Percentiles rank a stretch among this genome's conserved stretches.
phyloP scores from a whole-genome alignment of 345 rosid genomes.

The Barbarea vulgaris region DNA sequence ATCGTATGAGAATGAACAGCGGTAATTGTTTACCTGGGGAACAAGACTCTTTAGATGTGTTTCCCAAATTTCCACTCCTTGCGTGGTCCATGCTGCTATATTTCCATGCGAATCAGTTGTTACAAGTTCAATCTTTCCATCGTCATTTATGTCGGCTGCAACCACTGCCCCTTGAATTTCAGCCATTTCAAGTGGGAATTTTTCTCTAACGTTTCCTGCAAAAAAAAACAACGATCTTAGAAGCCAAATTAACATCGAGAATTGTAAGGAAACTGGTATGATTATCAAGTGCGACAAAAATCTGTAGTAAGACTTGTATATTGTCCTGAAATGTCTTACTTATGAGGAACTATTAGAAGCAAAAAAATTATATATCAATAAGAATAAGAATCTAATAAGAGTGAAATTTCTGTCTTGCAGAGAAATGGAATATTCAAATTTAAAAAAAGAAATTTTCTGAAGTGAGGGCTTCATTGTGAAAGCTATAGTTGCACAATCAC shows the following conservation, averaged over 20 bases:
- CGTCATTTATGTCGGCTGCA: constrained; percentile 99
- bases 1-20: neutral
- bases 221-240: constrained; percentile 33
- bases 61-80: constrained; percentile 93
- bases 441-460: neutral
- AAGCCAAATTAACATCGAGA: constrained; percentile 32
- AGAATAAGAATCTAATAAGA: constrained; percentile 3
- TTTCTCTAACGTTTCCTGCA: constrained; percentile 77
- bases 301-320: neutral
- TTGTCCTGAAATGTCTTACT: constrained; percentile 10
- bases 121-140: constrained; percentile 95
- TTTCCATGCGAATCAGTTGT: constrained; percentile 97
- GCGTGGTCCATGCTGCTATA: constrained; percentile 97
- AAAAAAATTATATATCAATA: neutral
- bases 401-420: neutral
- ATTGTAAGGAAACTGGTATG: constrained; percentile 32
- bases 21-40: constrained; percentile 66
- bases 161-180: constrained; percentile 96
- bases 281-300: constrained; percentile 6
- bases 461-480: neutral
- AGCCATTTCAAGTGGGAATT: constrained; percentile 97
- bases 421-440: constrained; percentile 8
- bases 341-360: neutral
- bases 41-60: constrained; percentile 84
- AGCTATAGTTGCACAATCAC: neutral